These are phyloP conservation scores for Neocallimastix lanati DNA, from an alignment of 192 early-diverging fungal genomes.

Conservation along the genomic window DNA sequence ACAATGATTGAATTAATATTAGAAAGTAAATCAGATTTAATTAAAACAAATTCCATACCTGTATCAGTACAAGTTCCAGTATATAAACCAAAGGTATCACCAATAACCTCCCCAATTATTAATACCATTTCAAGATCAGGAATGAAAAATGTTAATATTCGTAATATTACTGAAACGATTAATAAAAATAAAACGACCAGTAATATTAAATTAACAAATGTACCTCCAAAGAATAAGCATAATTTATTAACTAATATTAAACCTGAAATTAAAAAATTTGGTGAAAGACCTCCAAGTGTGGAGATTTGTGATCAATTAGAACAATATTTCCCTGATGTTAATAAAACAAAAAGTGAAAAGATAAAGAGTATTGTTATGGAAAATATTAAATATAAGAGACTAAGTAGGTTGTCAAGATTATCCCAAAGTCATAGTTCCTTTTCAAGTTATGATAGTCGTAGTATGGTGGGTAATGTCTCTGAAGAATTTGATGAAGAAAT, in stretches of 20 bases:
- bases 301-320: constrained; percentile 77
- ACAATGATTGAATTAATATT: not conserved
- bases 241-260: not conserved
- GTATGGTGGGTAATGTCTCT: not conserved
- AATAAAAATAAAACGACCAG: not conserved
- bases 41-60: no score
- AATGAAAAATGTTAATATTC: not conserved
- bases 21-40: not conserved
- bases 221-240: not conserved
- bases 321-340: constrained; percentile 69
- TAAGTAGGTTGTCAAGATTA: not conserved
- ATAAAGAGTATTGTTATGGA: not conserved
- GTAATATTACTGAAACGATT: not conserved
- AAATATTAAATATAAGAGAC: not conserved
- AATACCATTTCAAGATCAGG: no score
- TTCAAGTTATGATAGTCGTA: not conserved
- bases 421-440: not conserved
- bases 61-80: no score
- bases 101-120: no score
- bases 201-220: not conserved
- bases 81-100: no score
- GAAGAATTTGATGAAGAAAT: not conserved
- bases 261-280: constrained; percentile 29
- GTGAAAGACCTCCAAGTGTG: constrained; percentile 85
- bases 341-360: not conserved